A percentile compares a stretch with the other conserved stretches of the same genome.
These are phyloP conservation scores for Fragaria ananassa DNA, from an alignment of 306 rosid genomes.

Conservation along the genomic window DNA sequence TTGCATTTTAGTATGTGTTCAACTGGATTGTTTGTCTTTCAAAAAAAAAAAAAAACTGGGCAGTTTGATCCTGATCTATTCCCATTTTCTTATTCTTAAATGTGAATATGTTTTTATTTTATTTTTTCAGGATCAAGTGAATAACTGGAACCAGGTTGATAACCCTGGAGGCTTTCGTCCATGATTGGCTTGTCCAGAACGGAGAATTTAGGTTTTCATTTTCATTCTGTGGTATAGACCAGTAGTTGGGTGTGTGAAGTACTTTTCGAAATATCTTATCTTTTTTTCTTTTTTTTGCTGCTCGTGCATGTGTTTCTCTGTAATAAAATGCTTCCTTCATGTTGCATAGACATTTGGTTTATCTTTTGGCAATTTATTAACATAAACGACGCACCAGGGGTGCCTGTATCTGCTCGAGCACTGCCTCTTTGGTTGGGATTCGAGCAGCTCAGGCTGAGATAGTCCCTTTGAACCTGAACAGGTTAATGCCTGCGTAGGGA, in stretches of 20 bases:
- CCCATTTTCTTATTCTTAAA: background rate
- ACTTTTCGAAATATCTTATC: constrained; percentile 28
- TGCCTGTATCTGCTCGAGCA: constrained; percentile 73
- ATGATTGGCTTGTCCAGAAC: constrained; percentile 27
- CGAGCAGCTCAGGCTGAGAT: constrained; percentile 90
- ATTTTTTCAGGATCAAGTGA: constrained; percentile 38
- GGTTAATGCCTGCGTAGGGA: constrained; percentile 99
- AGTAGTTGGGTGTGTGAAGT: constrained; percentile 46
- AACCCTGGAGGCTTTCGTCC: constrained; percentile 36
- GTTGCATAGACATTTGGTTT: constrained; percentile 4
- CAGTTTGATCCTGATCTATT: background rate
- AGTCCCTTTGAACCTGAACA: constrained; percentile 99
- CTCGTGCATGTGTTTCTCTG: constrained; percentile 30
- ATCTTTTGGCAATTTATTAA: constrained; percentile 34
- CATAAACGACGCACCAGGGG: constrained; percentile 93
- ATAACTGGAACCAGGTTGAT: constrained; percentile 32
- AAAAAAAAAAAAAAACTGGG: too few relatives aligned
- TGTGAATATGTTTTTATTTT: constrained; percentile 20
- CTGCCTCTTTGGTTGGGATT: constrained; percentile 40
- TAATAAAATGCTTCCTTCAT: constrained; percentile 41
- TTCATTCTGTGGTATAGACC: constrained; percentile 41
- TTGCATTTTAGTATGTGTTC: background rate
- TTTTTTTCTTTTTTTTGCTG: constrained; percentile 10
- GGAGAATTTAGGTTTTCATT: constrained; percentile 27
- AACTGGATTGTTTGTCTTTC: too few relatives aligned